Evolutionary conservation across 2,329 filamentous ascomycete genomes (phyloP), one percentile per base, ranked within the genome.

Genomic region (Cercospora janseana): DNA sequence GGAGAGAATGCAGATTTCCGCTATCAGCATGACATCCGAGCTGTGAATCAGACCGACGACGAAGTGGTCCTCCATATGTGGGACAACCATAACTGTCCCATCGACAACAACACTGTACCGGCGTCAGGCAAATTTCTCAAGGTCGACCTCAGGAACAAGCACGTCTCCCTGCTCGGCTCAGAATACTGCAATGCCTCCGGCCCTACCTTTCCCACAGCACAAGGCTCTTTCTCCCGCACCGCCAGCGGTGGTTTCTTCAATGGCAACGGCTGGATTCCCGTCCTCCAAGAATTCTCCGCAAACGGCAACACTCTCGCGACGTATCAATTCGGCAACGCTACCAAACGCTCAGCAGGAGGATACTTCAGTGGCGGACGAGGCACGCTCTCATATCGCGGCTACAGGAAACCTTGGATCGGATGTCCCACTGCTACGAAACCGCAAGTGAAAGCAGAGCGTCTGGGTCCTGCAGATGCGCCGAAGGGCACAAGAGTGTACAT

Each of bases 401-500:
- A 49, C 45, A 60, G 58, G 23, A 54, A 57, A 8, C 12, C 15
- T 6, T 60, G 58, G 58, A 32, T 41, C 3, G 58, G 58, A n/a
- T 59, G 56, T 47, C 58, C 58, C 2, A 37, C 13, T 18, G 44
- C 23, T 9, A 32, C 55, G 5, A 49, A 45, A 18, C 56, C 54
- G 4, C 12, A 28, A 8, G 44, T 60, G 1, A 42, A 50, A 6
- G 45, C 37, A 10, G 50, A 55, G 20, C 37, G 15, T 4, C 16
- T 49, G 8, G 53, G 40, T 3, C 10, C 32, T n/a, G 8, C 29
- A 16, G 46, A 46, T 4, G 44, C 16, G 2, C 15, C 42, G 3
- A 4, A 31, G 3, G 47, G 46, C 4, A 50, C 48, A 10, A 64
- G 66, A 4, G 55, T 70, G 1, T 81, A 77, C 58, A 75, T 80